These are phyloP conservation scores for Cutaneotrichosporon sp. DNA, from an alignment of 1,284 basidiomycete species.

Conservation along the genomic window DNA sequence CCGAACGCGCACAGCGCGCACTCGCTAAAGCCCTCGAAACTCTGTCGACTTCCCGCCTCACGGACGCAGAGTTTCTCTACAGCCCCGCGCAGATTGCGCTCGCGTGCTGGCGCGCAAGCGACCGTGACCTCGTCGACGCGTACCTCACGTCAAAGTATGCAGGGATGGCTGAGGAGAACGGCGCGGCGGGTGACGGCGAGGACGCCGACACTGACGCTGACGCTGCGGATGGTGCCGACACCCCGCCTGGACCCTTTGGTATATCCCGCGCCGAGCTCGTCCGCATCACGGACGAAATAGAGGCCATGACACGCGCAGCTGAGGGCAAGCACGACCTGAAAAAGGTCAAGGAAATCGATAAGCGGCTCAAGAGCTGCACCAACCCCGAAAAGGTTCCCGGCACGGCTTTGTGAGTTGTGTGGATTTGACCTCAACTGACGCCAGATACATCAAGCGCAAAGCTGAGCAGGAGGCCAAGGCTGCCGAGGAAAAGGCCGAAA, in stretches of 20 bases:
- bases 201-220: background rate
- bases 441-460: constrained; percentile 47
- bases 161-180: constrained; percentile 51
- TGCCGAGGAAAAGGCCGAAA: constrained; percentile 33
- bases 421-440: constrained; percentile 18
- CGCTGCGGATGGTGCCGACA: background rate
- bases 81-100: constrained; percentile 90
- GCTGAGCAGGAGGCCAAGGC: constrained; percentile 40
- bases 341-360: constrained; percentile 76
- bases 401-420: constrained; percentile 58
- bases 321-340: constrained; percentile 64
- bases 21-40: constrained; percentile 38
- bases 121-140: constrained; percentile 57
- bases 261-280: constrained; percentile 42
- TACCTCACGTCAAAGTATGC: constrained; percentile 58
- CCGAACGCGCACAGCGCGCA: constrained; percentile 21
- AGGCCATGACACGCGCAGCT: constrained; percentile 58
- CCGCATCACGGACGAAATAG: constrained; percentile 55
- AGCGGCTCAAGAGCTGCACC: constrained; percentile 73
- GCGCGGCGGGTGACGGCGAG: constrained; percentile 25
- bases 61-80: constrained; percentile 87
- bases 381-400: constrained; percentile 90
- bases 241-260: constrained; percentile 19
- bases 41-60: constrained; percentile 69
- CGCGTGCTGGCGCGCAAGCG: constrained; percentile 67